Conservation (phyloP, 1,139 yeast genomes). For the Chernovozyma sophiae-reginae region DNA sequence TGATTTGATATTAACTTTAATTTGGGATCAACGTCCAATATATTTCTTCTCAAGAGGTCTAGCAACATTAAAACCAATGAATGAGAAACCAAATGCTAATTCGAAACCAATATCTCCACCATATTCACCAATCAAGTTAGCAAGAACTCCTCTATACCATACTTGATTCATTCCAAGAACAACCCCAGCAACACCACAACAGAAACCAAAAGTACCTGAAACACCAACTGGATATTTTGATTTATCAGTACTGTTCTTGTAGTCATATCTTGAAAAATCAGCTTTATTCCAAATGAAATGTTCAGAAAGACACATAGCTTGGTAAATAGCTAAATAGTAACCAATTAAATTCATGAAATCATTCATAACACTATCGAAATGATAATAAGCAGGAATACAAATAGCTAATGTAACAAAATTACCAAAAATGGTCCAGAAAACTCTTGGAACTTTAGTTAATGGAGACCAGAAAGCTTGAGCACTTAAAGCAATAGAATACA, state of each 20-base stretch:
- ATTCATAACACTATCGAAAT: conserved; percentile 67
- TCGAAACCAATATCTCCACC: conserved; percentile 93
- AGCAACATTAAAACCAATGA: conserved; percentile 54
- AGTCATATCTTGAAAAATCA: conserved; percentile 55
- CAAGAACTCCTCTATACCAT: conserved; percentile 77
- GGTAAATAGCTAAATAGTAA: conserved; percentile 86
- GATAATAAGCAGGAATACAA: conserved; percentile 81
- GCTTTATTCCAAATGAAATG: conserved; percentile 74
- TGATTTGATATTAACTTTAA: too few species aligned
- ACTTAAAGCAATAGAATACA: conserved; percentile 83
- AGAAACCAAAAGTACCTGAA: conserved; percentile 75
- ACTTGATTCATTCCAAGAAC: conserved; percentile 82
- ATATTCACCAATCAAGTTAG: conserved; percentile 51
- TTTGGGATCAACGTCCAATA: conserved; percentile 47
- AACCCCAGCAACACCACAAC: conserved; percentile 82
- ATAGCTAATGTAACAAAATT: conserved; percentile 76
- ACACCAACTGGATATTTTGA: conserved; percentile 63
- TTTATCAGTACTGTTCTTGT: conserved; percentile 55
- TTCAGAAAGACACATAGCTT: conserved; percentile 66
- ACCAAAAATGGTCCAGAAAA: conserved; percentile 74
- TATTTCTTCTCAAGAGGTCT: conserved; percentile 73
- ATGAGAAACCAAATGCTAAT: conserved; percentile 66
- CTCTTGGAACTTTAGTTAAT: conserved; percentile 71
- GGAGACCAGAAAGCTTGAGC: conserved; percentile 81
- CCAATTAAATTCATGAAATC: conserved; percentile 89